Percentiles rank a stretch among this genome's conserved stretches.
These are phyloP conservation scores for Calonectria naviculata DNA, from an alignment of 2,329 filamentous ascomycete species.

Conservation along the genomic window DNA sequence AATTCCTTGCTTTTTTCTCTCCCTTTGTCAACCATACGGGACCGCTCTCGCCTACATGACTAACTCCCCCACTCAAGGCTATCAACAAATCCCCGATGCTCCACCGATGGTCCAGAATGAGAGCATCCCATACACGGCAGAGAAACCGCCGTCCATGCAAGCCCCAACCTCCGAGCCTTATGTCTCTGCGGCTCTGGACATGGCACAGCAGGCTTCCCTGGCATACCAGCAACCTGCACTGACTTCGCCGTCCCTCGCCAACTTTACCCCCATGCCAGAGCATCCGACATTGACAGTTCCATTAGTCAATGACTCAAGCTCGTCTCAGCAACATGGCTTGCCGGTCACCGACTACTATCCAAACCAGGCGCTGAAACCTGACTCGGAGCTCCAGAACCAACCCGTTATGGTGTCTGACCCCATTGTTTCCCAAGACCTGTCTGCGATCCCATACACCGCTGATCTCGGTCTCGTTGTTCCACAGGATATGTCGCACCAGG, in stretches of 20 bases:
- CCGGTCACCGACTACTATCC: conserved; percentile 33
- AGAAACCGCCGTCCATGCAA: conserved; percentile 40
- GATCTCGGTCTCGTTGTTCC: conserved; percentile 27
- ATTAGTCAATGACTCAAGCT: conserved; percentile 22
- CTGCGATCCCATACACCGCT: conserved; percentile 34
- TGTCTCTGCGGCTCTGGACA: conserved; percentile 19
- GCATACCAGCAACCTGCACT: conserved; percentile 31
- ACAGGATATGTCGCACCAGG: conserved; percentile 27
- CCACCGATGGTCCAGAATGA: conserved; percentile 41
- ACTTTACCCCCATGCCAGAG: conserved; percentile 34
- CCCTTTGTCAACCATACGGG: background rate
- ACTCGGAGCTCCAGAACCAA: conserved; percentile 29
- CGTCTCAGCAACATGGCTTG: conserved; percentile 30
- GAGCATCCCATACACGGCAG: conserved; percentile 46
- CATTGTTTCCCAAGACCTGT: conserved; percentile 26
- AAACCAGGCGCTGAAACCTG: conserved; percentile 32
- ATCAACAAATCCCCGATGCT: conserved; percentile 44
- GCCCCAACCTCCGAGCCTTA: conserved; percentile 33
- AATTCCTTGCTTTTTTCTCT: background rate
- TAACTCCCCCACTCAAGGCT: conserved; percentile 44
- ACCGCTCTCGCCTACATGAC: conserved; percentile 3
- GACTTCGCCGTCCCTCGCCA: conserved; percentile 32
- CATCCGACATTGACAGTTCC: conserved; percentile 29
- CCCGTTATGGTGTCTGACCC: conserved; percentile 30
- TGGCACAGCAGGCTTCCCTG: conserved; percentile 27